A percentile compares a stretch with the other conserved stretches of the same genome.
Conservation (phyloP, 129 eudicot species). For the Cynara cardunculus region DNA sequence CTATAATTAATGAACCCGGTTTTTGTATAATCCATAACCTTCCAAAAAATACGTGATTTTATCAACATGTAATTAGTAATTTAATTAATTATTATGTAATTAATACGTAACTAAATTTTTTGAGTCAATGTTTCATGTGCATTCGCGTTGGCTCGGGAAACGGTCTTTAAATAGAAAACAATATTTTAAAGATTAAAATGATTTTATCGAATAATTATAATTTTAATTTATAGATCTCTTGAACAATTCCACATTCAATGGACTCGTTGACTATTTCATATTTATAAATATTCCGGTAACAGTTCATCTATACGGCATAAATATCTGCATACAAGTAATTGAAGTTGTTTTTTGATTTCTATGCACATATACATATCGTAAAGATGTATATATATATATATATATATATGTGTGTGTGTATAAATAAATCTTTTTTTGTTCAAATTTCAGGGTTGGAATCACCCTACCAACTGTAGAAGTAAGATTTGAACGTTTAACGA, state of each 20-base stretch:
- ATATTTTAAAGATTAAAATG: not conserved
- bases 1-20: not conserved
- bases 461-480: conserved; percentile 86
- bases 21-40: too few relatives aligned
- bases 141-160: conserved; percentile 11
- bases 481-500: conserved; percentile 60
- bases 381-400: too few relatives aligned
- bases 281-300: too few relatives aligned
- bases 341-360: too few relatives aligned
- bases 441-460: conserved; percentile 79
- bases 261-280: not conserved
- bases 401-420: too few relatives aligned
- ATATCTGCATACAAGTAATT: too few relatives aligned
- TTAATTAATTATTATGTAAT: too few relatives aligned
- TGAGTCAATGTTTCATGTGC: not conserved
- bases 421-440: not conserved
- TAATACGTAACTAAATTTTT: too few relatives aligned
- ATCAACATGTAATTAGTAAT: too few relatives aligned
- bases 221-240: not conserved
- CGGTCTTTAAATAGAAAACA: not conserved
- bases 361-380: too few relatives aligned
- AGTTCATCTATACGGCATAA: too few relatives aligned
- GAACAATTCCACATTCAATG: not conserved
- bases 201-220: not conserved
- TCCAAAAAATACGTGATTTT: too few relatives aligned